Percentiles rank a stretch among this genome's conserved stretches.
Conservation (phyloP, 2,329 filamentous ascomycete genomes). For the Aspergillus calidoustus region DNA sequence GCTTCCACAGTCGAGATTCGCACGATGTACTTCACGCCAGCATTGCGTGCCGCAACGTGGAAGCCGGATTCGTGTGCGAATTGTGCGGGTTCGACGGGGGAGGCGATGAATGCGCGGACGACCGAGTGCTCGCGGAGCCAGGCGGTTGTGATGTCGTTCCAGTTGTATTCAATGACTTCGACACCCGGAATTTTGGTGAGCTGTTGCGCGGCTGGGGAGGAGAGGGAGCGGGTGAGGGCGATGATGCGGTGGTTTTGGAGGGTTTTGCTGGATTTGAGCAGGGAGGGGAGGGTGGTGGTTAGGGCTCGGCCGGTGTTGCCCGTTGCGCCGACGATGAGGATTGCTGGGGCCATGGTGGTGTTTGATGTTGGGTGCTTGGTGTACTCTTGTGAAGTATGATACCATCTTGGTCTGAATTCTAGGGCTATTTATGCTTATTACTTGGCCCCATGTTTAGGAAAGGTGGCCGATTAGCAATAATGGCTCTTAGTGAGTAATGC, state of each 20-base stretch:
- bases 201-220: conserved; percentile 24
- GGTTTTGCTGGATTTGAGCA: conserved; percentile 25
- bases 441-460: too few relatives aligned
- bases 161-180: conserved; percentile 41
- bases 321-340: conserved; percentile 45
- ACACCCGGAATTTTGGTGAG: conserved; percentile 42
- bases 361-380: not conserved
- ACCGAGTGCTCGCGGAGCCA: conserved; percentile 48
- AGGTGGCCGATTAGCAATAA: too few relatives aligned
- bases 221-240: conserved; percentile 37
- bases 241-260: conserved; percentile 32
- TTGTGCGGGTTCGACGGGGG: conserved; percentile 42
- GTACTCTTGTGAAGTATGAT: not conserved
- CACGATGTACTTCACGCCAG: conserved; percentile 49
- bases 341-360: conserved; percentile 36
- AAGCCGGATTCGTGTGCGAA: conserved; percentile 50
- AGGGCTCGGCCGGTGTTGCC: conserved; percentile 44
- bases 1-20: conserved; percentile 47
- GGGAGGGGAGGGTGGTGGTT: conserved; percentile 30
- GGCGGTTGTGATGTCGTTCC: conserved; percentile 43
- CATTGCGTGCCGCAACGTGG: conserved; percentile 38
- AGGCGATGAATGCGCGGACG: conserved; percentile 45
- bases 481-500: not conserved
- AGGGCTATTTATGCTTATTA: too few relatives aligned
- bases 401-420: too few relatives aligned